Evolutionary conservation across 345 rosid genomes (phyloP), one percentile per base, ranked within the genome.

Genomic region (Nasturtium officinale): DNA sequence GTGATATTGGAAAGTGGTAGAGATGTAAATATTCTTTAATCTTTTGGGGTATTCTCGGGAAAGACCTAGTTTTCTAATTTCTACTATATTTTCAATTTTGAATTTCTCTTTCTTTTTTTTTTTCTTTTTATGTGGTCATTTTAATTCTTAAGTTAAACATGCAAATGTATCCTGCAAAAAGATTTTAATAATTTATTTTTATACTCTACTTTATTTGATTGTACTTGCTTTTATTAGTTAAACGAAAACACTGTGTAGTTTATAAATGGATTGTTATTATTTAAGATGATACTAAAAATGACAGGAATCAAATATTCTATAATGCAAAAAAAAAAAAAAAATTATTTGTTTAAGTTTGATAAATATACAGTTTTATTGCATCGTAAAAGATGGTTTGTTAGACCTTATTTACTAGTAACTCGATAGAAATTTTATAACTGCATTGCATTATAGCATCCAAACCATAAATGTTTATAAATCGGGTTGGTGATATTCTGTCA

Each of bases 11-110:
- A 21, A 1, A 4, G 43, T 55, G 77, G 54, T 37, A 35, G 43
- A 15, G 30, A 56, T 37, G 72, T 72, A 32, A 71, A 30, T 57
- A 77, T 2, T 37, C 5, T 42, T 23, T 43, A 9, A 43, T 52
- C 65, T 52, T 52, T 18, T 29, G 66, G 67, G 79, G 78, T 59
- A 61, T 12, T 75, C 43, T 43, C 48, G 71, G 40, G 58, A 73
- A 46, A 32, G 7, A 29, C 10, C 10, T 2, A 40, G 12, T 13
- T 15, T 17, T 45, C 2, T 1, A 30, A 29, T 17, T 25, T 72
- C 30, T 28, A 5, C 8, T 53, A 62, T 3, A 30, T 25, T 37
- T 67, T 66, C 55, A 58, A 12, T 66, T 74, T 59, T 66, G 33
- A 37, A 25, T 7, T 5, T 32, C 2, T 23, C 25, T 23, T 23